Evolutionary conservation across 179 eudicot genomes (phyloP).

Genomic region (Beta corolliflora): DNA sequence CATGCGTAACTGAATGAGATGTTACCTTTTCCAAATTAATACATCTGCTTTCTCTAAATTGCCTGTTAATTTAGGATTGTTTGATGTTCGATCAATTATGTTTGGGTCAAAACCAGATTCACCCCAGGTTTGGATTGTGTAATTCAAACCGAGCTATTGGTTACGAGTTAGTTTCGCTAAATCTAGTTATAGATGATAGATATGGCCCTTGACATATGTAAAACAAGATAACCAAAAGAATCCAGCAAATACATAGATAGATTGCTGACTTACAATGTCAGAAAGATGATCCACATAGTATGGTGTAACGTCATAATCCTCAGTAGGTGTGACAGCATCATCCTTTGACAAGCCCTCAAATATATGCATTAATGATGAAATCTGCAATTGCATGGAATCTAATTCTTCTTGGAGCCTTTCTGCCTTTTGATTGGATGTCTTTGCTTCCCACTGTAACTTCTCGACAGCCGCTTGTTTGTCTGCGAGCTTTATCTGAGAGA

Average conservation of each 20-base stretch:
- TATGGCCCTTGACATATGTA: not conserved
- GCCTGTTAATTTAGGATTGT: no score
- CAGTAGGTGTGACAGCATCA: conserved; percentile 31
- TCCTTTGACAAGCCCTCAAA: conserved; percentile 67
- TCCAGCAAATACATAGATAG: not conserved
- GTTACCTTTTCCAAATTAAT: no score
- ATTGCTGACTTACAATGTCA: conserved; percentile 46
- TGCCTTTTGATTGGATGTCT: conserved; percentile 67
- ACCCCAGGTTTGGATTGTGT: no score
- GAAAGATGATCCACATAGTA: conserved; percentile 40
- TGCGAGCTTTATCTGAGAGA: conserved; percentile 76
- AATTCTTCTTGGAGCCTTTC: conserved; percentile 75
- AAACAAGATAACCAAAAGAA: not conserved
- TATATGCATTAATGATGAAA: conserved; percentile 57
- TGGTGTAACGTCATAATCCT: conserved; percentile 61
- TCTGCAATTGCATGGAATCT: conserved; percentile 51
- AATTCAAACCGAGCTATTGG: not conserved
- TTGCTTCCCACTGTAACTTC: conserved; percentile 88
- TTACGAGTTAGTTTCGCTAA: not conserved
- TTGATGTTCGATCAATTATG: not conserved
- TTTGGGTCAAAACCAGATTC: not conserved
- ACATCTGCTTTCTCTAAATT: no score
- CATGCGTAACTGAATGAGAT: no score
- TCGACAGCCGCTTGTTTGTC: conserved; percentile 93
- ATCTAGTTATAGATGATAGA: not conserved